phyloP scores from a whole-genome alignment of 305 asterid genomes.

The Solanum chacoense region DNA sequence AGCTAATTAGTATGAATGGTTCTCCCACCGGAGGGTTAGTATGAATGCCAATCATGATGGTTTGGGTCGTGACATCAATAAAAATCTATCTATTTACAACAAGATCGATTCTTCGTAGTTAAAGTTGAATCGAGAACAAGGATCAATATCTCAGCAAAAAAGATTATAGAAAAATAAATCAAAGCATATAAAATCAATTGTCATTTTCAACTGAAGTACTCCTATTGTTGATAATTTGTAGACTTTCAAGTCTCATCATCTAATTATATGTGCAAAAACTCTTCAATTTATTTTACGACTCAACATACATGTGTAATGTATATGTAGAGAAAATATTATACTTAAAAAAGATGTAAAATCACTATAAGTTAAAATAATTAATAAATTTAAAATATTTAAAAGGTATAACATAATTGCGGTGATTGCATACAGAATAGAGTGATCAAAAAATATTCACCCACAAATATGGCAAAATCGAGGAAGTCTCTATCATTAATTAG shows the following conservation, averaged over 20 bases:
- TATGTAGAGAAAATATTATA: too few species aligned
- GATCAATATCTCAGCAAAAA: neutral
- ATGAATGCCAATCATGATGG: too few species aligned
- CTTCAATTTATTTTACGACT: neutral
- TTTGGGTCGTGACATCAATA: too few species aligned
- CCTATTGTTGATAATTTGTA: neutral
- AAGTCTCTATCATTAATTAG: neutral
- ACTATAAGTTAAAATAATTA: neutral
- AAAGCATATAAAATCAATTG: neutral
- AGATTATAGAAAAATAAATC: neutral
- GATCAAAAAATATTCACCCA: neutral
- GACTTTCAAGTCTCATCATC: too few species aligned
- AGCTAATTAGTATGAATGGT: too few species aligned
- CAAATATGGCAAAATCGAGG: neutral
- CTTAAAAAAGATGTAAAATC: neutral
- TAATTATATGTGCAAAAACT: too few species aligned
- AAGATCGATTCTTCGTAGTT: neutral
- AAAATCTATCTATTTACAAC: too few species aligned
- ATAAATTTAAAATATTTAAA: too few species aligned
- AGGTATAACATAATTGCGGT: neutral
- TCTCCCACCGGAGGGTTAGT: too few species aligned
- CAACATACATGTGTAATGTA: neutral
- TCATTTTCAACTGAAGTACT: neutral
- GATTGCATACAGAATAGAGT: neutral
- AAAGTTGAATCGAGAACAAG: neutral